phyloP scores from a whole-genome alignment of 2,329 filamentous ascomycete species.

The Colletotrichum eleusines region DNA sequence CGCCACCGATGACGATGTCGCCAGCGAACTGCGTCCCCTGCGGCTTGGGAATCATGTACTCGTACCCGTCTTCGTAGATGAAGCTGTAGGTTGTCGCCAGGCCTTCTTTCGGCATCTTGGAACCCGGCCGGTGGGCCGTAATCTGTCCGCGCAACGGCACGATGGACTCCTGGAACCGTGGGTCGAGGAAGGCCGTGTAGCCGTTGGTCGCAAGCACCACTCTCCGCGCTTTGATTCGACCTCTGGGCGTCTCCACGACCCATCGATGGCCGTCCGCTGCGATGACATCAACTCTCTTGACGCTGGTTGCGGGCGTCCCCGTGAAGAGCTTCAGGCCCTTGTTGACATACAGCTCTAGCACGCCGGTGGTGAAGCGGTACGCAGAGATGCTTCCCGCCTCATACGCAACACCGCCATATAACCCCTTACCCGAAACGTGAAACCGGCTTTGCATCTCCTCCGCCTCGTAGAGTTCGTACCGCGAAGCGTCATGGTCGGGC shows the following conservation, averaged over 20 bases:
- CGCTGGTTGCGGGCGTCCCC: constrained; percentile 24
- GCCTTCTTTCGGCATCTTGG: constrained; percentile 52
- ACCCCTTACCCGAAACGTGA: constrained; percentile 46
- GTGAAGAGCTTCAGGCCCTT: constrained; percentile 36
- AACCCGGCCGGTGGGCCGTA: constrained; percentile 49
- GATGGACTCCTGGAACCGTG: constrained; percentile 43
- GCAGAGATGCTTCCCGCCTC: constrained; percentile 56
- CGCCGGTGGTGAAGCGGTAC: constrained; percentile 51
- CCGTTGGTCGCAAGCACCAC: constrained; percentile 49
- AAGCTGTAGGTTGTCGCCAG: constrained; percentile 70
- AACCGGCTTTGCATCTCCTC: constrained; percentile 54
- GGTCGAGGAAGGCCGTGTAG: constrained; percentile 46
- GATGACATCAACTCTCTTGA: not conserved
- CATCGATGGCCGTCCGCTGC: constrained; percentile 7
- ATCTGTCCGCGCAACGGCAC: constrained; percentile 44
- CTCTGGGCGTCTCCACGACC: constrained; percentile 43
- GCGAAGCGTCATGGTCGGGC: constrained; percentile 55
- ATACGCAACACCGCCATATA: constrained; percentile 62
- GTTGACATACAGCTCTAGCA: constrained; percentile 34
- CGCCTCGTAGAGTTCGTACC: constrained; percentile 58
- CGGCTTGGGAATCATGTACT: constrained; percentile 74
- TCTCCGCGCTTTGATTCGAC: constrained; percentile 40
- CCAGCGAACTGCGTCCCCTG: constrained; percentile 57
- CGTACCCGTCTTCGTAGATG: constrained; percentile 70
- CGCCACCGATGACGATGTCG: constrained; percentile 73